Conservation (phyloP, 192 early-diverging fungal species). For the Coemansia sp. region DNA sequence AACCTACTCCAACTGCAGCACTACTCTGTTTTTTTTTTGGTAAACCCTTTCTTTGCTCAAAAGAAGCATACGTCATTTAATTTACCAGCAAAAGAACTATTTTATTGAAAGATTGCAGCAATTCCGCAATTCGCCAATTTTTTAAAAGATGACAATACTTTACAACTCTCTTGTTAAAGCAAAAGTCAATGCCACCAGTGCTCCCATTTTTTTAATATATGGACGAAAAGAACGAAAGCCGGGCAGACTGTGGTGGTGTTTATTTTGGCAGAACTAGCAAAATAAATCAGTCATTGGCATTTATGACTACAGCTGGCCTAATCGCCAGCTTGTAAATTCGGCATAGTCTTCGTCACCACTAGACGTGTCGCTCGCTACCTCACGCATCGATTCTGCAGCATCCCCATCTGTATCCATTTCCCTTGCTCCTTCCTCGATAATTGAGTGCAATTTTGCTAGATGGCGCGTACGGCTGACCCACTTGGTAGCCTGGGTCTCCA, state of each 20-base stretch:
- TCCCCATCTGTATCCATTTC: conserved; percentile 20
- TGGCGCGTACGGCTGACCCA: conserved; percentile 17
- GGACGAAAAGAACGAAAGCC: no score
- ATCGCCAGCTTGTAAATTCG: conserved; percentile 22
- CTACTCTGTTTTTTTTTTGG: no score
- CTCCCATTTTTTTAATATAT: no score
- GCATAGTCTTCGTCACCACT: conserved; percentile 16
- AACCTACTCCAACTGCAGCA: background rate
- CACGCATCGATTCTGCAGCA: background rate
- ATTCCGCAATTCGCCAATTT: no score
- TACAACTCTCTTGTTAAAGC: no score
- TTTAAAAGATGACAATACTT: no score
- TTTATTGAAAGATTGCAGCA: no score
- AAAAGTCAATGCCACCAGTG: no score
- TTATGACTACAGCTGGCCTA: background rate
- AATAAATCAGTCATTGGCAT: no score
- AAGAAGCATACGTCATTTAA: background rate
- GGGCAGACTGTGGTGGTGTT: no score
- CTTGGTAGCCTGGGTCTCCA: conserved; percentile 7
- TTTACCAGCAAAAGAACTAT: background rate
- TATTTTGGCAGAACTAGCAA: no score
- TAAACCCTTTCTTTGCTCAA: no score
- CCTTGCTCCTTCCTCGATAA: conserved; percentile 20
- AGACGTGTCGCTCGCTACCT: background rate
- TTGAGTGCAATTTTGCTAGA: conserved; percentile 15